Evolutionary conservation across 2,329 filamentous ascomycete genomes (phyloP).

Genomic region (Didymella pinodella): DNA sequence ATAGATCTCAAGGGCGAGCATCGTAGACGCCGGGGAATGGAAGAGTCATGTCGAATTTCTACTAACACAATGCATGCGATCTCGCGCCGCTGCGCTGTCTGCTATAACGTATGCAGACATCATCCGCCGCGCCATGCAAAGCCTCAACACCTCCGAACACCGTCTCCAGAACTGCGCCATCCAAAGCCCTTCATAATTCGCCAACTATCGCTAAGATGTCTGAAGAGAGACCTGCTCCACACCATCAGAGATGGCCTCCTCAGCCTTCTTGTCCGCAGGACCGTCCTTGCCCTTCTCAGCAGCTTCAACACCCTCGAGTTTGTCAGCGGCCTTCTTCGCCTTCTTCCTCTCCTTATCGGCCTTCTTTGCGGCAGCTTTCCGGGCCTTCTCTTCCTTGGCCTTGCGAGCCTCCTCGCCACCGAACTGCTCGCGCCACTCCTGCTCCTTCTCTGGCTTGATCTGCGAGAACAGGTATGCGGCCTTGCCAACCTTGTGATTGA

Average conservation of each 20-base stretch:
- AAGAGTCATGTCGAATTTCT: conserved; percentile 12
- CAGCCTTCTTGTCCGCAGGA: conserved; percentile 49
- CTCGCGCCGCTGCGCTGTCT: background rate
- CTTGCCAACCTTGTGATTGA: conserved; percentile 82
- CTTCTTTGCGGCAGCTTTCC: conserved; percentile 64
- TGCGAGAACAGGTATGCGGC: conserved; percentile 81
- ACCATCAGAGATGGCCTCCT: conserved; percentile 56
- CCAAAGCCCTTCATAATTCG: background rate
- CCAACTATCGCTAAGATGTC: conserved; percentile 42
- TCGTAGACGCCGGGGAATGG: background rate
- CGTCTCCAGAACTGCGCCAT: background rate
- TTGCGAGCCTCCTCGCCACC: conserved; percentile 72
- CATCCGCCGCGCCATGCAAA: conserved; percentile 1
- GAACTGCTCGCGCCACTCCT: conserved; percentile 82
- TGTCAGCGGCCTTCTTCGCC: conserved; percentile 65
- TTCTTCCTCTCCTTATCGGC: conserved; percentile 71
- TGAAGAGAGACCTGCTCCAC: conserved; percentile 56
- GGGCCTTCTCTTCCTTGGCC: conserved; percentile 73
- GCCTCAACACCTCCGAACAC: conserved; percentile 8
- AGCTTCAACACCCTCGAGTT: conserved; percentile 78
- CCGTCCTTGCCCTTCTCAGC: conserved; percentile 73
- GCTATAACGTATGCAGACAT: background rate
- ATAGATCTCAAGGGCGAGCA: background rate
- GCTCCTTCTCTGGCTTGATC: conserved; percentile 82
- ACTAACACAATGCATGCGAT: conserved; percentile 8